A percentile compares a stretch with the other conserved stretches of the same genome.
These are phyloP conservation scores for Russula compacta DNA, from an alignment of 768 basidiomycete species.

Conservation along the genomic window DNA sequence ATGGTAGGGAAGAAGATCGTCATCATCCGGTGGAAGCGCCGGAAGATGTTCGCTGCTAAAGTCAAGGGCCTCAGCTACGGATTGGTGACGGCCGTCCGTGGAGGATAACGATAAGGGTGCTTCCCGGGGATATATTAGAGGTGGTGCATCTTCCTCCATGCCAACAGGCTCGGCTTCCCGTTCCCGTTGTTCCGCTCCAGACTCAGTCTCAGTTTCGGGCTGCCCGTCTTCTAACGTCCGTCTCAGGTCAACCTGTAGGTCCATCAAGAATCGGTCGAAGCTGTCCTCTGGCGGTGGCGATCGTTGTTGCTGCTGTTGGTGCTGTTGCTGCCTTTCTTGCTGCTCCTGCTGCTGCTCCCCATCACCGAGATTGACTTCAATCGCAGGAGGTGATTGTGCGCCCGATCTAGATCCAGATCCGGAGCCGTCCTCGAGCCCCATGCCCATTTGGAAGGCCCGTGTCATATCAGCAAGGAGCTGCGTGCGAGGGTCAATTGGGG, in stretches of 20 bases:
- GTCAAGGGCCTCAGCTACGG: background rate
- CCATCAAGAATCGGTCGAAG: constrained; percentile 75
- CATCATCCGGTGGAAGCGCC: constrained; percentile 5
- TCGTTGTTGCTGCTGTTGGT: constrained; percentile 12
- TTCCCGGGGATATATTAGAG: constrained; percentile 7
- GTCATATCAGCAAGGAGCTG: constrained; percentile 76
- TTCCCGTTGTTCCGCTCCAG: background rate
- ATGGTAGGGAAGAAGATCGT: background rate
- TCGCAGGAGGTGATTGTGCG: background rate
- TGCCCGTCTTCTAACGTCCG: constrained; percentile 38
- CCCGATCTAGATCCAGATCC: background rate
- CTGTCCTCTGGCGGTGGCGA: constrained; percentile 47
- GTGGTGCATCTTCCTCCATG: background rate
- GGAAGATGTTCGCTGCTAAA: background rate
- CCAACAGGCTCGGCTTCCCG: background rate
- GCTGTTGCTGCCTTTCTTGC: background rate
- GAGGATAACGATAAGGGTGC: background rate
- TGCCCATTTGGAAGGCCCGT: constrained; percentile 65
- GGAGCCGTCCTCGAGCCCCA: constrained; percentile 26
- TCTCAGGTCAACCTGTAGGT: constrained; percentile 67
- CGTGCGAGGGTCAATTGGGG: constrained; percentile 40
- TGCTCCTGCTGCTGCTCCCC: background rate
- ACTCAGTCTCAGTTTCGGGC: background rate
- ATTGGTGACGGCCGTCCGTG: background rate
- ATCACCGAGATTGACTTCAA: constrained; percentile 3